phyloP scores from a whole-genome alignment of 2,329 filamentous ascomycete species.

The Exophiala sp. region DNA sequence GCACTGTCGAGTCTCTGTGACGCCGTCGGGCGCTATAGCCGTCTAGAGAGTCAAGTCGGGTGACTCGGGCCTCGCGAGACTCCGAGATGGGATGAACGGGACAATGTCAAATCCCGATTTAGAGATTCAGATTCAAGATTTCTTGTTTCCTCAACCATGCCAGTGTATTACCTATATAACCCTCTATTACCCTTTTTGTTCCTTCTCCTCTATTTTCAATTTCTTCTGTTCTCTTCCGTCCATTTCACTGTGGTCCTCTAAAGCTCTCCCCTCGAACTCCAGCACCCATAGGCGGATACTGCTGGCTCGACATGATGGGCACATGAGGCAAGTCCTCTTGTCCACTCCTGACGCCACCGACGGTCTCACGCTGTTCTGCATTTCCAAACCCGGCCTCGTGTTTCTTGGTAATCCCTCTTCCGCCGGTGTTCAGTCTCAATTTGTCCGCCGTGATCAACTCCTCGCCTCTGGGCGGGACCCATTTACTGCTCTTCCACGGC shows the following conservation, averaged over 20 bases:
- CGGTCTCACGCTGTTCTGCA: conserved; percentile 11
- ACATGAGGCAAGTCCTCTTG: conserved; percentile 12
- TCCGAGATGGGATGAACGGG: too few relatives aligned
- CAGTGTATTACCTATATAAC: too few relatives aligned
- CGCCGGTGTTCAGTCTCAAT: conserved; percentile 27
- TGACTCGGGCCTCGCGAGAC: too few relatives aligned
- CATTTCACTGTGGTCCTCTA: conserved; percentile 5
- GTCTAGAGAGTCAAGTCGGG: too few relatives aligned
- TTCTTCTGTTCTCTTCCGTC: neutral
- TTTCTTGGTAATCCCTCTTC: conserved; percentile 20
- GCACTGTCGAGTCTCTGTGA: too few relatives aligned
- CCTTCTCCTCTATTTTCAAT: neutral
- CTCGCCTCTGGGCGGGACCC: conserved; percentile 32
- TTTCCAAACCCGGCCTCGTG: conserved; percentile 5
- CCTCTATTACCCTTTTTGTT: too few relatives aligned
- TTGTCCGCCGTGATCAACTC: conserved; percentile 25
- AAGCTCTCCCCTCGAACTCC: conserved; percentile 17
- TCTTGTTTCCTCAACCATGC: too few relatives aligned
- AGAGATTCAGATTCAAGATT: too few relatives aligned
- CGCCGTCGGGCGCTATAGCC: too few relatives aligned
- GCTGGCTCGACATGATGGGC: conserved; percentile 7
- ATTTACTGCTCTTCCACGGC: conserved; percentile 57
- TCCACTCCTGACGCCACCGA: too few relatives aligned
- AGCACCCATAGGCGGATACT: conserved; percentile 7
- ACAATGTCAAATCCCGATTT: too few relatives aligned